phyloP scores from a whole-genome alignment of 163 green algal species.

The Coccomyxa subellipsoidea region DNA sequence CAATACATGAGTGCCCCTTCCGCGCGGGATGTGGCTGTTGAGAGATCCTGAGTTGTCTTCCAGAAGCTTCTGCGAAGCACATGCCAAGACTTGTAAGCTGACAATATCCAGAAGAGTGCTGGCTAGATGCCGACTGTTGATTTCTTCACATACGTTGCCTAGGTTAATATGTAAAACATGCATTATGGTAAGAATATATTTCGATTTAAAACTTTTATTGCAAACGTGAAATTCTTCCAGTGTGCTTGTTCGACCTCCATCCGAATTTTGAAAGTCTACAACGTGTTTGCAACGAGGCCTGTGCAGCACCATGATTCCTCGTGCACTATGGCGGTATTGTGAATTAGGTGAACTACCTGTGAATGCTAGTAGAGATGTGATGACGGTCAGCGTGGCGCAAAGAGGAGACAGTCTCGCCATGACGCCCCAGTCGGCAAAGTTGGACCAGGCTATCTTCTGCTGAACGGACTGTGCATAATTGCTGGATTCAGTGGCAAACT shows the following conservation, averaged over 20 bases:
- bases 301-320: too few species aligned
- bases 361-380: background rate
- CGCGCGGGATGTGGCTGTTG: background rate
- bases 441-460: background rate
- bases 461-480: background rate
- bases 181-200: too few species aligned
- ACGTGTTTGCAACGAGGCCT: too few species aligned
- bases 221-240: too few species aligned
- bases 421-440: background rate
- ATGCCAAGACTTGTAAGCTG: background rate
- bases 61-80: background rate
- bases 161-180: too few species aligned
- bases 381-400: background rate
- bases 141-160: background rate
- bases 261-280: too few species aligned
- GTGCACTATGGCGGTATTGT: too few species aligned
- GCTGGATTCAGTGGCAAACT: too few species aligned
- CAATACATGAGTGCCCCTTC: background rate
- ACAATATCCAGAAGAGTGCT: background rate
- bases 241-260: too few species aligned
- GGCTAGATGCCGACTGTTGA: background rate
- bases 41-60: background rate
- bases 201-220: too few species aligned
- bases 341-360: background rate
- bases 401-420: background rate